phyloP scores from a whole-genome alignment of 2,329 filamentous ascomycete species.

The Verticillium nonalfalfae region DNA sequence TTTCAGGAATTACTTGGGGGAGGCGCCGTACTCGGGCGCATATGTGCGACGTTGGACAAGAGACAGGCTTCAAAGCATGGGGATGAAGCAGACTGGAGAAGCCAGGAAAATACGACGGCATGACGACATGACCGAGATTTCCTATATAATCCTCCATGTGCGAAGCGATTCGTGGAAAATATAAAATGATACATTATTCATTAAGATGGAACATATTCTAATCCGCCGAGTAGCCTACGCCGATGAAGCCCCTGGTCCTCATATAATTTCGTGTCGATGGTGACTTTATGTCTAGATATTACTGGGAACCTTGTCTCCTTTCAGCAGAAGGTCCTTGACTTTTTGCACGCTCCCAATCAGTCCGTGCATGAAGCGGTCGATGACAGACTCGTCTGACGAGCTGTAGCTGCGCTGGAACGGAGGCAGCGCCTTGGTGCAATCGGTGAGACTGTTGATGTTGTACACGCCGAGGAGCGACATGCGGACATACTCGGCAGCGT shows the following conservation, averaged over 20 bases:
- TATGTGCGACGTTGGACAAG: constrained; percentile 5
- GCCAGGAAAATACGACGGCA: no score
- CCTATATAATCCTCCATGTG: no score
- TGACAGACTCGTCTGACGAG: constrained; percentile 5
- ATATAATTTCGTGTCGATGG: no score
- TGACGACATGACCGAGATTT: no score
- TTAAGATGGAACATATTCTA: no score
- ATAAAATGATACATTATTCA: no score
- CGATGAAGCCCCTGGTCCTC: no score
- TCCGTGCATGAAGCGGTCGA: constrained; percentile 3
- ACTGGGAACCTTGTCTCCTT: constrained; percentile 9
- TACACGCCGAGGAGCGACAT: constrained; percentile 48
- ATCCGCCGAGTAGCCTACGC: no score
- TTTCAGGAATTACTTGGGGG: constrained; percentile 15
- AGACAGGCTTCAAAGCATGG: no score
- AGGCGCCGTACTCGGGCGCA: constrained; percentile 1
- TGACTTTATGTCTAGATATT: not conserved
- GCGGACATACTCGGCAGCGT: constrained; percentile 45
- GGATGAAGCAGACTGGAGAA: no score
- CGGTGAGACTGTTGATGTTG: constrained; percentile 48
- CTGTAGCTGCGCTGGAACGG: constrained; percentile 13
- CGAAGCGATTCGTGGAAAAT: no score
- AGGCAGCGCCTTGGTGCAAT: constrained; percentile 48
- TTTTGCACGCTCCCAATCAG: constrained; percentile 2
- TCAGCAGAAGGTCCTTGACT: constrained; percentile 4